Evolutionary conservation across 768 basidiomycete genomes (phyloP).

Genomic region (Boletus reticulatus): DNA sequence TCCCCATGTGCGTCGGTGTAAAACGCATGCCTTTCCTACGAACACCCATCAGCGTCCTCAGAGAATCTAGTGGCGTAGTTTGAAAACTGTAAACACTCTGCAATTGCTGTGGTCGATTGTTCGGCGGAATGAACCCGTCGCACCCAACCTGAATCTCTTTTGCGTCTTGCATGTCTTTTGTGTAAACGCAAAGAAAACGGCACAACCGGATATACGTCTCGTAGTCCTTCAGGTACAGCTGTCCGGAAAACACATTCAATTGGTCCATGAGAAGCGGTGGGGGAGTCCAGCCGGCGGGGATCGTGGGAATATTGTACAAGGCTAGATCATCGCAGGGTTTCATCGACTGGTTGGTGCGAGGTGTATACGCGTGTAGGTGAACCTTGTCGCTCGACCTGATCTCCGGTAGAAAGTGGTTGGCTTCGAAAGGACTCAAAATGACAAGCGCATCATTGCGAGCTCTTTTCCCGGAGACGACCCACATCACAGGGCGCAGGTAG

Average conservation of each 20-base stretch:
- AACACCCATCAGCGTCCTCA: conserved; percentile 20
- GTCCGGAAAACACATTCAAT: conserved; percentile 33
- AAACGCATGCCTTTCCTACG: conserved; percentile 42
- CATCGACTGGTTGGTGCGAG: conserved; percentile 34
- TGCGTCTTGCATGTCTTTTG: conserved; percentile 10
- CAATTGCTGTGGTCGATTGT: conserved; percentile 8
- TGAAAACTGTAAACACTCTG: conserved; percentile 25
- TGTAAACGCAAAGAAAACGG: conserved; percentile 25
- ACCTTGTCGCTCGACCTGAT: conserved; percentile 34
- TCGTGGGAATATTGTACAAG: conserved; percentile 9
- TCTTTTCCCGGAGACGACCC: conserved; percentile 21
- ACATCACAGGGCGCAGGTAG: conserved; percentile 29
- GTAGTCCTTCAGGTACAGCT: conserved; percentile 31
- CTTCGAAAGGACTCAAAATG: conserved; percentile 43
- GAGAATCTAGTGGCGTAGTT: conserved; percentile 33
- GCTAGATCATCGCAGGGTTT: conserved; percentile 35
- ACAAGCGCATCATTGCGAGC: conserved; percentile 23
- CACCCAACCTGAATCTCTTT: conserved; percentile 1
- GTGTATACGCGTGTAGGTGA: conserved; percentile 42
- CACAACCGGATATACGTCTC: conserved; percentile 28
- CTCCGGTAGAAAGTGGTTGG: conserved; percentile 33
- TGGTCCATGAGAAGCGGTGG: conserved; percentile 8
- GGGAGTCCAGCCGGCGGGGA: background rate
- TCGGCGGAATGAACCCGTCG: conserved; percentile 23
- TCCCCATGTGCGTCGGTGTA: conserved; percentile 40